Conservation (phyloP, 371 early-diverging fungal genomes). For the Dinochytrium kinnereticum region DNA sequence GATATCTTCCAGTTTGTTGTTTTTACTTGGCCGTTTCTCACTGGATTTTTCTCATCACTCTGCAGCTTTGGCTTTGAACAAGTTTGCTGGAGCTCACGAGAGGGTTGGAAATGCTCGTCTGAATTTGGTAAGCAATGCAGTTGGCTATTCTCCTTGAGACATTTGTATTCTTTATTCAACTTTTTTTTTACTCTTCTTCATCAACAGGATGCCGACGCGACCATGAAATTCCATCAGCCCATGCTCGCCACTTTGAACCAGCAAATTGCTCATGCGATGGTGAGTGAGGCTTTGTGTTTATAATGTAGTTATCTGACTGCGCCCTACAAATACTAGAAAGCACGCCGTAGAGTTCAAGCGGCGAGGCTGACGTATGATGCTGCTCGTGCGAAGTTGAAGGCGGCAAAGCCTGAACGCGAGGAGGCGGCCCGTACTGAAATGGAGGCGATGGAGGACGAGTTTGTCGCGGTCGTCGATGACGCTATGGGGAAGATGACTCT, state of each 20-base stretch:
- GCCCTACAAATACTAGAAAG: constrained; percentile 57
- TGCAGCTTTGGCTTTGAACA: constrained; percentile 61
- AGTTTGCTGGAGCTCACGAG: constrained; percentile 77
- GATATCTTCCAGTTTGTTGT: background rate
- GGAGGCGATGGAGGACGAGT: constrained; percentile 89
- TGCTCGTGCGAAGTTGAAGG: constrained; percentile 75
- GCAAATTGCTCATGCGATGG: constrained; percentile 75
- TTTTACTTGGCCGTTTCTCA: background rate
- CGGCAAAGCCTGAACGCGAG: constrained; percentile 66
- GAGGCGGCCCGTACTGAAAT: constrained; percentile 79
- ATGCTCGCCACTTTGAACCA: constrained; percentile 70
- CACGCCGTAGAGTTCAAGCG: constrained; percentile 78
- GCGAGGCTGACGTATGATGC: constrained; percentile 84
- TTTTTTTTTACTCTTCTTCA: too few species aligned
- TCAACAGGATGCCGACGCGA: constrained; percentile 68
- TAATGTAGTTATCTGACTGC: background rate
- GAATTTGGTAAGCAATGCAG: constrained; percentile 63
- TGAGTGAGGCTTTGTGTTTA: constrained; percentile 21
- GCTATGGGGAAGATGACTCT: constrained; percentile 89
- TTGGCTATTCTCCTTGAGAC: too few species aligned
- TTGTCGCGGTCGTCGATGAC: constrained; percentile 90
- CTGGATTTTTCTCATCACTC: constrained; percentile 62
- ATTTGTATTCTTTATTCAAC: too few species aligned
- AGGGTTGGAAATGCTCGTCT: constrained; percentile 78
- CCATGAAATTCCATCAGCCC: constrained; percentile 75